These are phyloP conservation scores for Botrytis fabae DNA, from an alignment of 2,329 filamentous ascomycete genomes.

Conservation along the genomic window DNA sequence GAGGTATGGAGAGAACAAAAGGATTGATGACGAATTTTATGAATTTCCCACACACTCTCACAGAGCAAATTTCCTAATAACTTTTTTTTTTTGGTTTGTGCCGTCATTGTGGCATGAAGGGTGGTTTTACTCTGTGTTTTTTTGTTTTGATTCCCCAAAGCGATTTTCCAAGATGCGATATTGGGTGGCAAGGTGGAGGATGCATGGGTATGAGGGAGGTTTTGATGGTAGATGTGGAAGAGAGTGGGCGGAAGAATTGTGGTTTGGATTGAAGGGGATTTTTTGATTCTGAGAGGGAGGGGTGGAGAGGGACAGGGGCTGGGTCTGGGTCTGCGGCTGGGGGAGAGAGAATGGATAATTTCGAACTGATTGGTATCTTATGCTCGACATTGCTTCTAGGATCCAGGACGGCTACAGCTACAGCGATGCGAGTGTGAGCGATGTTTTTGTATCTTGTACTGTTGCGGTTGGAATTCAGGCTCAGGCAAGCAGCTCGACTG, in stretches of 20 bases:
- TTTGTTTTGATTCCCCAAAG: slow-evolving; percentile 14
- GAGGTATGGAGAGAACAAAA: not conserved
- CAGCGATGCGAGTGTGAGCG: not conserved
- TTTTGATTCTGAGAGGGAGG: not conserved
- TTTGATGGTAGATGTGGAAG: not conserved
- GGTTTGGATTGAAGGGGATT: not conserved
- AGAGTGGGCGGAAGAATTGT: no score
- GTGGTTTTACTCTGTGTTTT: not conserved
- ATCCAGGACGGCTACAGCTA: not conserved
- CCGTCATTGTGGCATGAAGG: not conserved
- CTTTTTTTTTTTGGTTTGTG: not conserved
- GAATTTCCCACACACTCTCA: slow-evolving; percentile 7
- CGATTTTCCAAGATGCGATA: slow-evolving; percentile 1
- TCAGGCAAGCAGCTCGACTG: not conserved
- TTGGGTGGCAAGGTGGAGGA: not conserved
- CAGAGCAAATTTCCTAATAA: slow-evolving; percentile 10
- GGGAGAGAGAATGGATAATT: slow-evolving; percentile 9
- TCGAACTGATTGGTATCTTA: not conserved
- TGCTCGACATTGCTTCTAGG: not conserved
- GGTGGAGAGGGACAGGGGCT: no score
- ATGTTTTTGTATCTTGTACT: not conserved
- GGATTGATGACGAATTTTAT: slow-evolving; percentile 21
- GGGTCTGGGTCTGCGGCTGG: no score
- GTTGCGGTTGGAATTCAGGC: not conserved
- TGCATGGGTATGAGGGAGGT: not conserved